These are phyloP conservation scores for Ammopiptanthus mongolicus DNA, from an alignment of 306 rosid genomes.

Conservation along the genomic window DNA sequence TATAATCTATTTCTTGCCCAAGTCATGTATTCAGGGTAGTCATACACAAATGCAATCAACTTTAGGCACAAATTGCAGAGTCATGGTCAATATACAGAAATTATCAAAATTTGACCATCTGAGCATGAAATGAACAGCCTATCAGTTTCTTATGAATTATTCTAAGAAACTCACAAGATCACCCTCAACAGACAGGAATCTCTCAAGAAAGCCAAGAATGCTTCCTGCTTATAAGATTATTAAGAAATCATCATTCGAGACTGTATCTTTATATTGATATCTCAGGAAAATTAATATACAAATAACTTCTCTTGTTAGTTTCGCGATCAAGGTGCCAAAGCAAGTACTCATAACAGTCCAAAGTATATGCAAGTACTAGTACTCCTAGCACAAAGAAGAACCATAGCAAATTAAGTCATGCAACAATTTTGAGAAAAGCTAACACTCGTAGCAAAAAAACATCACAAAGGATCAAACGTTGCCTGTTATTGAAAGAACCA, in stretches of 20 bases:
- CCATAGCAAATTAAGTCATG: background rate
- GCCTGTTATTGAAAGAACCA: conserved; percentile 88
- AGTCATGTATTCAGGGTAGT: background rate
- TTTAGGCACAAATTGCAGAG: too few relatives aligned
- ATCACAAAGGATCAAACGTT: conserved; percentile 26
- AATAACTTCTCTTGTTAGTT: background rate
- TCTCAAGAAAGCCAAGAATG: background rate
- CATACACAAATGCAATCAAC: background rate
- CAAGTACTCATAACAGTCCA: background rate
- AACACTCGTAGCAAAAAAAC: background rate
- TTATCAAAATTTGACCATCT: background rate
- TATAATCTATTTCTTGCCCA: background rate
- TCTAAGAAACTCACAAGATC: background rate
- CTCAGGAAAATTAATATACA: background rate
- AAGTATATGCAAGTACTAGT: background rate
- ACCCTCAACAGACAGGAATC: background rate
- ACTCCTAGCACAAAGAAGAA: background rate
- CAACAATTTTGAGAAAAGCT: background rate
- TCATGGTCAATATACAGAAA: too few relatives aligned
- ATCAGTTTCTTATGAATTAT: conserved; percentile 7
- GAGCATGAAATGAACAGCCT: background rate
- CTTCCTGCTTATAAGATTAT: background rate
- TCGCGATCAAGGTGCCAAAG: background rate
- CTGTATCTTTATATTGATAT: background rate
- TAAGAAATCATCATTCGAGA: background rate